A percentile compares a stretch with the other conserved stretches of the same genome.
Conservation (phyloP, 2,329 filamentous ascomycete species). For the Polytolypa hystricis region DNA sequence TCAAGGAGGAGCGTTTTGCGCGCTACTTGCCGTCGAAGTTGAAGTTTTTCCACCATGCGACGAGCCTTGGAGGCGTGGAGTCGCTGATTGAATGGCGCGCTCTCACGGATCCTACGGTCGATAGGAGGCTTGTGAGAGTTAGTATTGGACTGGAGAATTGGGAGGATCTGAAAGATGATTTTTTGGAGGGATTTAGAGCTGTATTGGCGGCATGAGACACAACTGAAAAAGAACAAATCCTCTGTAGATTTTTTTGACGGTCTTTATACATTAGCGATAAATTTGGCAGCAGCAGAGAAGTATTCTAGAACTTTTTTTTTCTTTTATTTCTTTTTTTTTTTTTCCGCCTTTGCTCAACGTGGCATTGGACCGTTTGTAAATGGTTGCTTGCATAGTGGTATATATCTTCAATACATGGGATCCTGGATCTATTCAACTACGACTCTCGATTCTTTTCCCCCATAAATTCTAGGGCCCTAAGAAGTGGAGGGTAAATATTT, state of each 20-base stretch:
- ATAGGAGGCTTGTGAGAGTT: constrained; percentile 62
- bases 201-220: constrained; percentile 37
- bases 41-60: constrained; percentile 83
- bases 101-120: constrained; percentile 69
- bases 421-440: too few relatives aligned
- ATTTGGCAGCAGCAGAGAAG: too few relatives aligned
- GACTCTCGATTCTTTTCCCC: too few relatives aligned
- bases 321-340: too few relatives aligned
- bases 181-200: constrained; percentile 54
- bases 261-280: not conserved
- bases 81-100: constrained; percentile 92
- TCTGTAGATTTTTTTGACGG: not conserved
- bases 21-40: constrained; percentile 65
- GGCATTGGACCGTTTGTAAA: too few relatives aligned
- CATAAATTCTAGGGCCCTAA: too few relatives aligned
- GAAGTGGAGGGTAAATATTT: too few relatives aligned
- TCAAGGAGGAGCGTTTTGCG: constrained; percentile 52
- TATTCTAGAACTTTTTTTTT: too few relatives aligned
- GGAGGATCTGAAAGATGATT: constrained; percentile 70
- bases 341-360: too few relatives aligned
- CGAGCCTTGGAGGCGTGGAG: constrained; percentile 86
- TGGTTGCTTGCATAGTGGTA: too few relatives aligned
- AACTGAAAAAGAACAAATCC: too few relatives aligned
- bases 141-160: constrained; percentile 80
- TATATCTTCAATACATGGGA: too few relatives aligned